Evolutionary conservation across 192 early-diverging fungal genomes (phyloP), one percentile per base, ranked within the genome.

Genomic region (Backusella westeae): DNA sequence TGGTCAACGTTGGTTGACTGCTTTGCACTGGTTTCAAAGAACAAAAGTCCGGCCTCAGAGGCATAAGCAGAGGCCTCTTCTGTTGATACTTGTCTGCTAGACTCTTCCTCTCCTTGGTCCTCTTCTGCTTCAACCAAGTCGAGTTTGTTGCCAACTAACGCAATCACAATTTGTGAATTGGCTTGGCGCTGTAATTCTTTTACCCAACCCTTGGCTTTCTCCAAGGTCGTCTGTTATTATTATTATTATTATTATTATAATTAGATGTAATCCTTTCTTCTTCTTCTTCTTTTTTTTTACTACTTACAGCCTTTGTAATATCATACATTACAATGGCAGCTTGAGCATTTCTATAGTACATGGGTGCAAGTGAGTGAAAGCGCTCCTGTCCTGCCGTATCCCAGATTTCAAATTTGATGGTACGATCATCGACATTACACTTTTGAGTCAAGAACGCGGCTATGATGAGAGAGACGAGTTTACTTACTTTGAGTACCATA

Each of bases 301-400:
- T 17, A 59, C 85, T 84, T 83, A 90, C 89, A 38, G 87, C 81
- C 77, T 89, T 89, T 14, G 98, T 99, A 71, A 99, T 93, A 85
- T 99, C 98, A 80, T 98, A 99, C 6, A 95, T 97, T 38, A 99
- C 96, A 8, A 98, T 91, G 1, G 97, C 97, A 42, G 97, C 98
- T 86, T 98, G 96, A 10, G 98, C 97, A 80, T 96, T 97, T 71
- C 98, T 86, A 82, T 99, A 99, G 84, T 99, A 99, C 96, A 98
- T 92, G 39, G 97, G 69, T 95, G 88, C 66, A 95, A 98, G 76
- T 34, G 78, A 77, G 75, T 97, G 96, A 85, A 98, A 99, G 66
- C 98, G 87, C 82, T 99, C 98, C 87, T 99, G 97, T 39, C 97
- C 97, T 63, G 97, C 97, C n/a, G 94, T 95, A 75, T 95, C 94